Base-by-base conservation (phyloP, 805 yeast species). In the Metschnikowia drakensbergensis region DNA sequence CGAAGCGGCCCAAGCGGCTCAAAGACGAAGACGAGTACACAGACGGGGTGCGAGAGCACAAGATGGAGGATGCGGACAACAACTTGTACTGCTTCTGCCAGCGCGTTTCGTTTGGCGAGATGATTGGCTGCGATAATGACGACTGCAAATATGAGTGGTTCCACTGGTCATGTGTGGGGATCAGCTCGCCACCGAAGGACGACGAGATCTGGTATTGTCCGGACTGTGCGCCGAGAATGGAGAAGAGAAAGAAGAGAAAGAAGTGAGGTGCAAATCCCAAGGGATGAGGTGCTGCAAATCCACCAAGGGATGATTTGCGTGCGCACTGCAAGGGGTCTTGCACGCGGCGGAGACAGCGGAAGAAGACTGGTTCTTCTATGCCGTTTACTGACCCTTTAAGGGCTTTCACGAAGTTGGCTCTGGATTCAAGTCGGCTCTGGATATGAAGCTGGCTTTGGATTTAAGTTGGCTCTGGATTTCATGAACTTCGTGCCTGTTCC, bases 71-170 rank as follows among this genome's bases (percentile, higher is more conserved):
- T 53, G 72, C 76, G 0, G 77, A 73, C 51, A 65, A 60, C 39
- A 62, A 61, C 45, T 49, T 64, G 45, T 92, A 92, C 65, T 92
- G 99, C 66, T 86, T 87, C 69, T 92, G 99, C 63, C 95, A 89
- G 62, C 89, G 91, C 57, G 95, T 87, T 0, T 90, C 97, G 0
- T 88, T 85, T 67, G 99, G 99, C 25, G 88, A 84, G 59, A 92
- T 92, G 99, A 88, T 92, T 55, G 97, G 94, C 0, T 92, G 99
- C 68, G 99, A 92, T 63, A 87, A 89, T 54, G 86, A 85, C 25
- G 83, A 85, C 58, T 94, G 99, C 72, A 81, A 83, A 61, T 83
- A 76, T 55, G 97, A 89, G 64, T 92, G 98, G 98, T 92, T 92
- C 69, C 99, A 94, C 67, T 92, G 91, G 76, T 85, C 83, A 48